Conservation (phyloP, 2,329 filamentous ascomycete species). For the Metarhizium anisopliae region DNA sequence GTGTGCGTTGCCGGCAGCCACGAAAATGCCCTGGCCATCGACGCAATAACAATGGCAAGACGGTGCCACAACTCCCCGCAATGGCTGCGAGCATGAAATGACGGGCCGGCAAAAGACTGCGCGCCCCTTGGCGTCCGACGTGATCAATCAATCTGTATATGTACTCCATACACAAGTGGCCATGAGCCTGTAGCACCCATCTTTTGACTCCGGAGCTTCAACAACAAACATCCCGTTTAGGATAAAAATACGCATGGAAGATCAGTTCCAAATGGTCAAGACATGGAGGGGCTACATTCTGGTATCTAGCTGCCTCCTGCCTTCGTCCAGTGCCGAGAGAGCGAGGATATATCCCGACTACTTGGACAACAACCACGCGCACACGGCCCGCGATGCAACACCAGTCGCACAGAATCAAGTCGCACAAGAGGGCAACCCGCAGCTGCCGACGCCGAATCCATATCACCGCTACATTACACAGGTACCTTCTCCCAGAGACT, state of each 20-base stretch:
- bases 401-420: not conserved
- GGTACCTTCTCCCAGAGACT: not conserved
- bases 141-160: too few species aligned
- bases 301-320: not conserved
- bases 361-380: not conserved
- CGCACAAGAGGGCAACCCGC: not conserved
- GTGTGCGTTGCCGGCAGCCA: not conserved
- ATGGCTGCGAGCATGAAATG: too few species aligned
- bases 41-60: too few species aligned
- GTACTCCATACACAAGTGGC: not conserved
- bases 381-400: not conserved
- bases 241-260: not conserved
- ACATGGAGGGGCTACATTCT: not conserved
- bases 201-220: not conserved
- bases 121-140: too few species aligned
- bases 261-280: not conserved
- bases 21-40: not conserved
- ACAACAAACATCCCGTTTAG: not conserved
- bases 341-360: not conserved
- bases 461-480: not conserved
- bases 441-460: not conserved
- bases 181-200: not conserved
- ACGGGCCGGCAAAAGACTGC: too few species aligned
- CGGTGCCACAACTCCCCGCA: too few species aligned
- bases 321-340: not conserved